A percentile compares a stretch with the other conserved stretches of the same genome.
Conservation (phyloP, 495 filamentous ascomycete species). For the Pseudotulostoma volvatum region DNA sequence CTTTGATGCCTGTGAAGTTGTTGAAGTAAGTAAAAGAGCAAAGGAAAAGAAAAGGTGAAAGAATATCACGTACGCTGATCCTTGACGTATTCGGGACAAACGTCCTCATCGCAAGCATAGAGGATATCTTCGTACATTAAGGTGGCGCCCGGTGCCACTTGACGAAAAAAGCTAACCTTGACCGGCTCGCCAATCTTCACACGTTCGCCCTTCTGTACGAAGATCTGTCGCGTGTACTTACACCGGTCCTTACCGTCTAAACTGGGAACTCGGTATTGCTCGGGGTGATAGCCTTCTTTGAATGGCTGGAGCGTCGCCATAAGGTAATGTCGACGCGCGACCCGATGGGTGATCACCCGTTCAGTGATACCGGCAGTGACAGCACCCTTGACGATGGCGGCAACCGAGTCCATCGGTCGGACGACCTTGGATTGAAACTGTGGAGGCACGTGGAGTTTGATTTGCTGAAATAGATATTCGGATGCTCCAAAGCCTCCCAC, state of each 20-base stretch:
- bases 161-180: constrained; percentile 96
- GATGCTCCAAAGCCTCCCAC: constrained; percentile 70
- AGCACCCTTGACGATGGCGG: constrained; percentile 66
- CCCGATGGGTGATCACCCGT: constrained; percentile 86
- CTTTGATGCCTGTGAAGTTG: constrained; percentile 69
- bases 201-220: constrained; percentile 95
- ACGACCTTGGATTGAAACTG: constrained; percentile 69
- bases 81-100: constrained; percentile 97
- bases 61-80: constrained; percentile 88
- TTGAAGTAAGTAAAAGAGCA: too few species aligned
- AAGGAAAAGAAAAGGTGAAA: too few species aligned
- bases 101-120: constrained; percentile 95
- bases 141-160: constrained; percentile 91
- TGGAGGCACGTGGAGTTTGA: constrained; percentile 62
- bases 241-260: constrained; percentile 94
- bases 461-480: constrained; percentile 72
- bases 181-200: constrained; percentile 98
- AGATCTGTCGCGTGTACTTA: constrained; percentile 98
- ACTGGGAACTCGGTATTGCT: constrained; percentile 92
- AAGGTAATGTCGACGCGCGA: constrained; percentile 95
- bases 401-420: constrained; percentile 71
- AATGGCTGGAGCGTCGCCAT: constrained; percentile 98
- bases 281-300: constrained; percentile 96
- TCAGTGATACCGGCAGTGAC: constrained; percentile 91
- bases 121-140: constrained; percentile 99